Conservation (phyloP, 345 rosid genomes). For the Salix caprea region DNA sequence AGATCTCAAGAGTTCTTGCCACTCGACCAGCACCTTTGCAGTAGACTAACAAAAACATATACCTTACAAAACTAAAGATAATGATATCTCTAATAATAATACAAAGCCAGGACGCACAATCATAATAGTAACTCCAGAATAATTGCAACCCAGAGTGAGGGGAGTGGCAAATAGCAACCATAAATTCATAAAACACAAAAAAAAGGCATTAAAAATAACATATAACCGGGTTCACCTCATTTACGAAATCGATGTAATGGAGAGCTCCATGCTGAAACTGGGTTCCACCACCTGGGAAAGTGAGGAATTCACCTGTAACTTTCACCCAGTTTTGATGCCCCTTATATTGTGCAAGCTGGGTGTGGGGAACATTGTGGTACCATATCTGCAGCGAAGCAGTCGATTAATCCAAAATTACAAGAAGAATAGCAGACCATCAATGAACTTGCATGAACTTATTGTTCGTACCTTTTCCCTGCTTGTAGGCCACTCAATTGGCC, state of each 20-base stretch:
- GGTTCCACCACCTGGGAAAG: conserved; percentile 61
- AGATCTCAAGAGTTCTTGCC: too few relatives aligned
- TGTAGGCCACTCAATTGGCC: conserved; percentile 80
- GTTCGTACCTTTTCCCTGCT: conserved; percentile 85
- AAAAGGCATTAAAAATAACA: not conserved
- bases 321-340: conserved; percentile 99
- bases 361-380: conserved; percentile 89
- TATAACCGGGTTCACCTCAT: too few relatives aligned
- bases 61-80: too few relatives aligned
- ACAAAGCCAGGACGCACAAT: too few relatives aligned
- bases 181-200: not conserved
- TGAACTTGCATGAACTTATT: not conserved
- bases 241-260: too few relatives aligned
- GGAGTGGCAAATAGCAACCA: too few relatives aligned
- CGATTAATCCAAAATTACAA: not conserved
- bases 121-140: too few relatives aligned
- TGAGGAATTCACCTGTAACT: conserved; percentile 39
- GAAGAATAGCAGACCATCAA: not conserved
- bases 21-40: too few relatives aligned
- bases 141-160: too few relatives aligned
- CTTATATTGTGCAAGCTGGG: conserved; percentile 75
- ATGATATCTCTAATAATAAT: too few relatives aligned
- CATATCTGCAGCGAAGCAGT: conserved; percentile 58
- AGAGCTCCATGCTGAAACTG: too few relatives aligned
- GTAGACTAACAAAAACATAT: not conserved